Percentiles rank a stretch among this genome's conserved stretches.
phyloP scores from a whole-genome alignment of 202 grass and related monocot species.

The Bolboschoenoplectus hybrid region DNA sequence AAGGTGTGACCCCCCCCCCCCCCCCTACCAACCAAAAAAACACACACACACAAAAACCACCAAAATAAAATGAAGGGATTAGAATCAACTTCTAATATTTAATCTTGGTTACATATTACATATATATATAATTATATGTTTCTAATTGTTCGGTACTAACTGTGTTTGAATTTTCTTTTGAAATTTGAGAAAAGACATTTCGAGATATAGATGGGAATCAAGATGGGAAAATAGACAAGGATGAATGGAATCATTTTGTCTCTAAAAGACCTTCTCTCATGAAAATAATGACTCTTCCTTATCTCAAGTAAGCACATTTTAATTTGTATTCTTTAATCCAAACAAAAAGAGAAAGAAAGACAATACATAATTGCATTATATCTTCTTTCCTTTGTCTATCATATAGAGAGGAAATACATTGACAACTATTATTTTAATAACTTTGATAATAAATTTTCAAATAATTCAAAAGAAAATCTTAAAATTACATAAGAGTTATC shows the following conservation, averaged over 20 bases:
- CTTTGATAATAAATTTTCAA: too few relatives aligned
- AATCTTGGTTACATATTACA: neutral
- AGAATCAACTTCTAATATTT: neutral
- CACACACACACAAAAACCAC: neutral
- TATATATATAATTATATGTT: neutral
- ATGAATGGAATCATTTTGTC: constrained; percentile 88
- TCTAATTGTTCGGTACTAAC: constrained; percentile 2
- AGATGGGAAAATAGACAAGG: constrained; percentile 96
- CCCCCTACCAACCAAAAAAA: neutral
- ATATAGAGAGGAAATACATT: too few relatives aligned
- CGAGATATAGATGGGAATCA: constrained; percentile 73
- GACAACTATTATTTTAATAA: too few relatives aligned
- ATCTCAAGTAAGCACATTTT: constrained; percentile 70
- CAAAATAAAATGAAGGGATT: neutral
- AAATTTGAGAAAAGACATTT: constrained; percentile 68
- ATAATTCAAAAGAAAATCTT: too few relatives aligned
- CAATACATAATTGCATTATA: neutral
- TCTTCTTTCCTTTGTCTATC: too few relatives aligned
- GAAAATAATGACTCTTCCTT: constrained; percentile 98
- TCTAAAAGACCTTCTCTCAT: constrained; percentile 83
- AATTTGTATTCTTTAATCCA: neutral
- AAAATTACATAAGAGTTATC: too few relatives aligned
- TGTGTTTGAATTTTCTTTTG: constrained; percentile 1
- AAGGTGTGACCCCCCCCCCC: constrained; percentile 51
- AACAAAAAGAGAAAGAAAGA: neutral